Percentiles rank a stretch among this genome's conserved stretches.
These are phyloP conservation scores for Gastrolobium villosum DNA, from an alignment of 306 rosid genomes.

Conservation along the genomic window DNA sequence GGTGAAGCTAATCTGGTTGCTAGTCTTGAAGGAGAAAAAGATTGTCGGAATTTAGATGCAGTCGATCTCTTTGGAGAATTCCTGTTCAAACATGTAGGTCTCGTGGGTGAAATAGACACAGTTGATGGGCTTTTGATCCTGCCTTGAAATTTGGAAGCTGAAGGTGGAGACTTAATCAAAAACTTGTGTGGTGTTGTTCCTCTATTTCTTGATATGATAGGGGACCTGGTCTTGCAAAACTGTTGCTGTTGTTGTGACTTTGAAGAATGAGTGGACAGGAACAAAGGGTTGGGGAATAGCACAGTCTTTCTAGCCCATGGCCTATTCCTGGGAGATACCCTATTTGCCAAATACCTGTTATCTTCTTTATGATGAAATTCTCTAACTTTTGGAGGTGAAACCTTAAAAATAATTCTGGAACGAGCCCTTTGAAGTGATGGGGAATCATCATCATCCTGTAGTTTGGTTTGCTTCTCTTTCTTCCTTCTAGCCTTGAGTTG, in stretches of 20 bases:
- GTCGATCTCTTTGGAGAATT: conserved; percentile 76
- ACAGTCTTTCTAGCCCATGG: conserved; percentile 92
- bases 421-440: conserved; percentile 79
- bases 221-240: conserved; percentile 83
- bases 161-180: conserved; percentile 80
- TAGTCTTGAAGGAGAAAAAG: conserved; percentile 92
- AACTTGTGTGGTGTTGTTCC: conserved; percentile 81
- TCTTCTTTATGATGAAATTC: conserved; percentile 74
- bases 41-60: conserved; percentile 73
- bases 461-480: conserved; percentile 79
- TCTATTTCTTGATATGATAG: conserved; percentile 68
- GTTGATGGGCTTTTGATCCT: conserved; percentile 67
- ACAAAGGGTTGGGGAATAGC: conserved; percentile 95
- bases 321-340: conserved; percentile 84
- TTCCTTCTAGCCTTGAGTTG: conserved; percentile 81
- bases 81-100: conserved; percentile 52
- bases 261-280: conserved; percentile 61
- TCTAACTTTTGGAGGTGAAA: conserved; percentile 83
- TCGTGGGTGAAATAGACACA: conserved; percentile 64
- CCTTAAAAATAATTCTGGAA: conserved; percentile 85
- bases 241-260: conserved; percentile 66
- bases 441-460: conserved; percentile 46
- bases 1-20: conserved; percentile 88
- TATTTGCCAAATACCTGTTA: conserved; percentile 65
- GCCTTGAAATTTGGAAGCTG: conserved; percentile 71